Evolutionary conservation across 2,329 filamentous ascomycete genomes (phyloP), one percentile per base, ranked within the genome.

Genomic region (Talaromyces islandicus): DNA sequence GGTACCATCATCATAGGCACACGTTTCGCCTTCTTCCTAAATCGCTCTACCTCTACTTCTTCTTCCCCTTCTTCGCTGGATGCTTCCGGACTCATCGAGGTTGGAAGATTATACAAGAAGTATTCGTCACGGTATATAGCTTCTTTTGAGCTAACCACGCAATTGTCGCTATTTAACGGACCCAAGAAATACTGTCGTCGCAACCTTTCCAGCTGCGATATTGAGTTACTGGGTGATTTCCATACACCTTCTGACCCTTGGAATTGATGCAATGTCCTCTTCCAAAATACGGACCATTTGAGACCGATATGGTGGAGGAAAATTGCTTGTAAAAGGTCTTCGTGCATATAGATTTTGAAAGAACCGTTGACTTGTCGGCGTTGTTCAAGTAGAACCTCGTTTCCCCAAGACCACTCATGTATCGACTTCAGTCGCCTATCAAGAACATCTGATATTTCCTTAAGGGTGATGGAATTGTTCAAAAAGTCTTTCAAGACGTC

Each of bases 291-390:
- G 4, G 43, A 75, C 78, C 81, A 84, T 56, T 75, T 77, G 3
- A 80, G 70, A 5, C 82, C 83, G 30, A 85, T 74, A 61, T 78
- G 82, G 48, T 85, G 80, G 3, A 84, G 68, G 25, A 85, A 75
- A 6, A 85, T 76, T 2, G 81, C 79, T 63, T 85, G 80, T 9
- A 84, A 76, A n/a, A 84, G 71, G 62, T 87, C 84, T 64, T 83
- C 81, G 55, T 85, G 81, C 74, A 84, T 83, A 65, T 79, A 84
- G 30, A 85, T 80, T 1, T 83, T 76, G 67, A 86, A 86, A 60
- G 82, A 81, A 5, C 81, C 81, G 63, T 83, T 84, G 30, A 85
- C 67, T 56, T 83, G 79, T 6, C 80, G 77, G 32, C 82, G 76
- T 73, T 80, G 78, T 54, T 81, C 74, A 2, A 84, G 65, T 9